Conservation (phyloP, 306 rosid genomes). For the Carpinus viminea region DNA sequence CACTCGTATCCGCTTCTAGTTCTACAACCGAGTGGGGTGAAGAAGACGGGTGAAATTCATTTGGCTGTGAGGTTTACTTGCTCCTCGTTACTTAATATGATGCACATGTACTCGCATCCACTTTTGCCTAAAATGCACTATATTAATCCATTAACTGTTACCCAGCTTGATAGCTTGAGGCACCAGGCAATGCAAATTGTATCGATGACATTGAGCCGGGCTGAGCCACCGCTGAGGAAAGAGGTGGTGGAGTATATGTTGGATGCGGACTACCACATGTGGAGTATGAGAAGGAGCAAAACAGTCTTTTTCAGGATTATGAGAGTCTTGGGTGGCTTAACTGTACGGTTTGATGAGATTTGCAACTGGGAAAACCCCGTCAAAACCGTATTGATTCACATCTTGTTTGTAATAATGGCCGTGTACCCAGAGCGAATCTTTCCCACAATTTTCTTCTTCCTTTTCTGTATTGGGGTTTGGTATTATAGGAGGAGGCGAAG, state of each 20-base stretch:
- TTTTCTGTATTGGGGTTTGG: slow-evolving; percentile 96
- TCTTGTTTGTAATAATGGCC: slow-evolving; percentile 83
- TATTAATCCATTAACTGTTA: slow-evolving; percentile 81
- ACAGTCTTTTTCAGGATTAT: slow-evolving; percentile 92
- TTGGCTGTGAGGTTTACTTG: slow-evolving; percentile 95
- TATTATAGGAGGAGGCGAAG: slow-evolving; percentile 97
- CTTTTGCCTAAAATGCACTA: slow-evolving; percentile 96
- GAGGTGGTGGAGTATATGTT: slow-evolving; percentile 95
- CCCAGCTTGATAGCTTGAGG: slow-evolving; percentile 92
- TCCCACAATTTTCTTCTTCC: slow-evolving; percentile 94
- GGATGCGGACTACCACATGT: slow-evolving; percentile 94
- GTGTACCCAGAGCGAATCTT: slow-evolving; percentile 95
- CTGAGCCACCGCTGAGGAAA: slow-evolving; percentile 90
- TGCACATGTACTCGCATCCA: slow-evolving; percentile 96
- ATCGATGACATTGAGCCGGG: slow-evolving; percentile 77
- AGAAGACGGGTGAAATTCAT: slow-evolving; percentile 99
- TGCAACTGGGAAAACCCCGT: slow-evolving; percentile 96
- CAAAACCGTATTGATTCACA: slow-evolving; percentile 83
- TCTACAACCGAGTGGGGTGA: slow-evolving; percentile 79
- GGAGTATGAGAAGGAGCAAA: slow-evolving; percentile 98
- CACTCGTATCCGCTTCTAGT: slow-evolving; percentile 94
- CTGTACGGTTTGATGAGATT: slow-evolving; percentile 96
- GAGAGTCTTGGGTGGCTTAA: slow-evolving; percentile 85
- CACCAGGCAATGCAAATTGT: slow-evolving; percentile 95
- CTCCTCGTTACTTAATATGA: slow-evolving; percentile 90